Evolutionary conservation across 495 filamentous ascomycete genomes (phyloP).

Genomic region (Xylaria palmicola): DNA sequence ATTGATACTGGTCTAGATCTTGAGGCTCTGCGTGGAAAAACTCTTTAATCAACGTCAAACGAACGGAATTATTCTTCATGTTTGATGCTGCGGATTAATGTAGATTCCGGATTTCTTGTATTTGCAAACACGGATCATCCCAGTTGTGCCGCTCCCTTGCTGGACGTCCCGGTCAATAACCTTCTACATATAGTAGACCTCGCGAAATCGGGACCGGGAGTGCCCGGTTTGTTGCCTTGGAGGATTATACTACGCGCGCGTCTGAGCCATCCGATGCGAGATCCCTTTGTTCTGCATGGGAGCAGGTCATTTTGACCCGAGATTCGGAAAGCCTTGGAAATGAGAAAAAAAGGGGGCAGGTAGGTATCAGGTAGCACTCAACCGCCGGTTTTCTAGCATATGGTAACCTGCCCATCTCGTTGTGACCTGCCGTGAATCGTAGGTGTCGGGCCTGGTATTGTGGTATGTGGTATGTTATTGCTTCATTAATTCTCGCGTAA

Average conservation of each 20-base stretch:
- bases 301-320: not conserved
- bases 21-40: conserved; percentile 1
- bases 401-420: not conserved
- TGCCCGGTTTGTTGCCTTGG: not conserved
- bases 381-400: not conserved
- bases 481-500: conserved; percentile 3
- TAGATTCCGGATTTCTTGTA: not conserved
- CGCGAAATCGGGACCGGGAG: not conserved
- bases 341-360: not conserved
- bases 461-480: not conserved
- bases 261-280: not conserved
- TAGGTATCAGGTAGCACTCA: not conserved
- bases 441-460: not conserved
- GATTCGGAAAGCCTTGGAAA: not conserved
- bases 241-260: not conserved
- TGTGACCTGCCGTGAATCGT: not conserved
- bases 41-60: not conserved
- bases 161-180: no score
- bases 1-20: not conserved
- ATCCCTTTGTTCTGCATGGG: not conserved
- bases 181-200: not conserved
- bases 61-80: not conserved
- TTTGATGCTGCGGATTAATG: no score
- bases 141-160: no score
- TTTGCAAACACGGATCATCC: not conserved